A percentile compares a stretch with the other conserved stretches of the same genome.
phyloP scores from a whole-genome alignment of 1,139 yeast genomes.

The Tardiomyces depauwii region DNA sequence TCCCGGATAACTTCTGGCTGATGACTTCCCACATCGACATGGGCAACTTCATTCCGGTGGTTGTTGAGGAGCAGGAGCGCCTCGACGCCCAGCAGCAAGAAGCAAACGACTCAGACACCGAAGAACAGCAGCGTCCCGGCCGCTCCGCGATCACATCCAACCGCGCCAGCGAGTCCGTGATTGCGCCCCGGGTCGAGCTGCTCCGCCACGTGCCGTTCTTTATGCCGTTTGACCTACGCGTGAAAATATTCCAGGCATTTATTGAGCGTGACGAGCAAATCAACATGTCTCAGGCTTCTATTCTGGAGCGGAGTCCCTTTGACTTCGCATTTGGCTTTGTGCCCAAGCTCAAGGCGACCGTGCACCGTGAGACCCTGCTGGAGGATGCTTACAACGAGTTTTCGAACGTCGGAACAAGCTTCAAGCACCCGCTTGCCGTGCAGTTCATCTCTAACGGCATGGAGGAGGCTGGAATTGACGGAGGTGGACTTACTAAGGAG shows the following conservation, averaged over 20 bases:
- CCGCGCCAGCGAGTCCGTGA: conserved; percentile 12
- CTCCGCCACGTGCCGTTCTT: conserved; percentile 66
- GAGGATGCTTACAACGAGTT: conserved; percentile 65
- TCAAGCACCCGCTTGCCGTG: conserved; percentile 54
- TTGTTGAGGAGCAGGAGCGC: conserved; percentile 33
- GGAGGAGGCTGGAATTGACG: conserved; percentile 84
- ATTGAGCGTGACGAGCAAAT: conserved; percentile 25
- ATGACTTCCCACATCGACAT: conserved; percentile 20
- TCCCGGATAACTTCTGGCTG: conserved; percentile 49
- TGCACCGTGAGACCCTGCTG: conserved; percentile 57
- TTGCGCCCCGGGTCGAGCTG: conserved; percentile 33
- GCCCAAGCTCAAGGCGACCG: conserved; percentile 35
- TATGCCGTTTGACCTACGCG: conserved; percentile 64
- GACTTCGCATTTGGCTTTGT: conserved; percentile 7
- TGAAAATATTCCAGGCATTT: conserved; percentile 56
- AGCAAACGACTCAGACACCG: conserved; percentile 4
- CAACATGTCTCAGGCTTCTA: background rate
- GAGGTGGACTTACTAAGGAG: conserved; percentile 94
- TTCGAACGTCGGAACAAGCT: conserved; percentile 34
- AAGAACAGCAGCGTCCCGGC: background rate
- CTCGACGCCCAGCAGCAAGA: conserved; percentile 11
- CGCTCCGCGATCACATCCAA: conserved; percentile 2
- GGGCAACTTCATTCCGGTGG: conserved; percentile 21
- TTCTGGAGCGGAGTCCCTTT: background rate
- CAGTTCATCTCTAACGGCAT: conserved; percentile 64